phyloP scores from a whole-genome alignment of 768 basidiomycete species.

The Pleurotus eryngii region DNA sequence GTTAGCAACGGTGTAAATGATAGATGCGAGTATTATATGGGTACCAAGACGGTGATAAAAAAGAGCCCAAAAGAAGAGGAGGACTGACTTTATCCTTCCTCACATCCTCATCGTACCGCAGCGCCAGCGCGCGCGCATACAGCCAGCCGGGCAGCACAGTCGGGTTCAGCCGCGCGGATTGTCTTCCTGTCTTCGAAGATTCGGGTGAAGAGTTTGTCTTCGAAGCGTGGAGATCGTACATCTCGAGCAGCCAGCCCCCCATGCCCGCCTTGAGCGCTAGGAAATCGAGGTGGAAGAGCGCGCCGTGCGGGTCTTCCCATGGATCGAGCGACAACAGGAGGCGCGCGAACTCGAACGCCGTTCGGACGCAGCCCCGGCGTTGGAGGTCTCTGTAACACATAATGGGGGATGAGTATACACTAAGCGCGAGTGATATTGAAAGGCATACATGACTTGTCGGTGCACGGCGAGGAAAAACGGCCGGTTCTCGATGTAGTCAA shows the following conservation, averaged over 20 bases:
- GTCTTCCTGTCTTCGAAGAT: not conserved
- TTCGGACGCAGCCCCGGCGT: slow-evolving; percentile 84
- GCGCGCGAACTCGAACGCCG: slow-evolving; percentile 90
- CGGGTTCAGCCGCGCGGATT: slow-evolving; percentile 39
- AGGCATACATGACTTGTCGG: slow-evolving; percentile 70
- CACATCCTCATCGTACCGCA: slow-evolving; percentile 50
- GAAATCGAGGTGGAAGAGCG: slow-evolving; percentile 79
- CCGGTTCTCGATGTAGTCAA: slow-evolving; percentile 86
- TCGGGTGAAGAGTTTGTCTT: not conserved
- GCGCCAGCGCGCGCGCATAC: slow-evolving; percentile 67
- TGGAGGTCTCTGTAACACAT: slow-evolving; percentile 62
- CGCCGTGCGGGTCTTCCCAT: slow-evolving; percentile 84
- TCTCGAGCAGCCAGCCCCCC: slow-evolving; percentile 74
- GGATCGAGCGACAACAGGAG: slow-evolving; percentile 85
- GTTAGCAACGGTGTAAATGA: not conserved
- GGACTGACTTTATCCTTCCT: slow-evolving; percentile 35
- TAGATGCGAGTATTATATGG: not conserved
- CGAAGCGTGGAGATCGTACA: slow-evolving; percentile 49
- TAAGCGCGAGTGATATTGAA: not conserved
- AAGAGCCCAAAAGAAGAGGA: no score
- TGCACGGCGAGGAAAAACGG: slow-evolving; percentile 90
- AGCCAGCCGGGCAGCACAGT: slow-evolving; percentile 74
- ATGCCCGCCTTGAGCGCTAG: slow-evolving; percentile 80
- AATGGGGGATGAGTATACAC: not conserved
- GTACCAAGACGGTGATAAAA: no score